Evolutionary conservation across 495 filamentous ascomycete species (phyloP), one percentile per base, ranked within the genome.

Genomic region (Talaromyces stipitatus): DNA sequence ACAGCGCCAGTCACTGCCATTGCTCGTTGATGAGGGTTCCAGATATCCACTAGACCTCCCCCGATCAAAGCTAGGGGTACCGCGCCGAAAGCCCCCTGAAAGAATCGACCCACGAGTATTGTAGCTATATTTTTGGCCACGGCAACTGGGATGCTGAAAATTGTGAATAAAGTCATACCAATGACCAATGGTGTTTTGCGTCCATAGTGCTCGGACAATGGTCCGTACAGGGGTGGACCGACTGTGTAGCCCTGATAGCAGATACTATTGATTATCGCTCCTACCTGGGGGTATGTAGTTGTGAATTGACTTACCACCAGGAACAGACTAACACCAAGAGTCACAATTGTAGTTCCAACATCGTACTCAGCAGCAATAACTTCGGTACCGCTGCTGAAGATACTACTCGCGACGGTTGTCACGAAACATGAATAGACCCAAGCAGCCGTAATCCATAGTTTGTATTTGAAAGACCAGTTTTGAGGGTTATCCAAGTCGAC

Each of bases 151-250:
- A 85, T 76, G 50, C 80, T 71, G 62, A 85, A 84, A 57, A 82
- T 72, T 14, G 69, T 66, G 57, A 85, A 82, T 50, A 73, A 29
- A 29, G 71, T 53, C 56, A 77, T 72, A 16, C 80, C 81, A n/a
- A 74, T 50, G 58, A 81, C 73, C 2, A 85, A 60, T 12, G 82
- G 82, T 23, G 53, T 50, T 50, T 76, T 77, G 38, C 89, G 80
- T 18, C 90, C 90, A 60, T 81, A 83, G n/a, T 92, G 68, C 63
- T 95, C 90, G 14, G 86, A 90, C 5, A 90, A 64, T 0, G 90
- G 90, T 1, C 76, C 80, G 58, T 72, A 84, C 8, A 82, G 51
- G 0, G 79, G 59, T 4, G 82, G 81, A 16, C 78, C 81, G 43
- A 75, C 53, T 10, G 67, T 63, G 54, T 72, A 77, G 5, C 74